Evolutionary conservation across 140 eudicot species (phyloP), one percentile per base, ranked within the genome.

Genomic region (Erigeron philadelphicus): DNA sequence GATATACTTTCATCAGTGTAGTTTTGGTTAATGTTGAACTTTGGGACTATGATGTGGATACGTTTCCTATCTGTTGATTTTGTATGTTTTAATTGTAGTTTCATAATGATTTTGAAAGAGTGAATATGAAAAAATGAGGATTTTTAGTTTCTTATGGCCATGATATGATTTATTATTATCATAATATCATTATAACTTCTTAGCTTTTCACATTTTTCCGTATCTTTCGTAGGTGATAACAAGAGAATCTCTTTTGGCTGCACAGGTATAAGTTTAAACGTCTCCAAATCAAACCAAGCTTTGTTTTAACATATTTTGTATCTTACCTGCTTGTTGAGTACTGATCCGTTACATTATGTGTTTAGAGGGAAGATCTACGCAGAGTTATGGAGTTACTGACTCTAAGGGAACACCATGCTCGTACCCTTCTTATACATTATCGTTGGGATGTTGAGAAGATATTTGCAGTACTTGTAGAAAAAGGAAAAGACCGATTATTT

Each of bases 361-460:
- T 81, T 19, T 75, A 86, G 93, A 78, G 84, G 77, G 93, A 86
- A 70, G 93, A 86, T 74, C 75, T 86, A 60, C 79, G 84, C 6
- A 77, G 79, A 58, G 85, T 86, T 61, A 79, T 64, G 76, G 93
- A 86, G 54, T 46, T 86, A 80, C 60, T 86, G 40, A 75, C 93
- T 42, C 61, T 86, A 61, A 78, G 84, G 72, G 88, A 83, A 64
- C 86, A 83, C 64, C 88, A 83, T 81, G 89, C 93, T 0, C 75
- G 93, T n/a, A 83, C 93, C 1, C 78, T 86, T 38, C 86, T 86
- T 19, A 86, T 86, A 57, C 84, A 86, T 64, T 81, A 83, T 65
- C 87, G 93, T 35, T 86, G 93, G 93, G 88, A 86, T 73, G 85
- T 72, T 11, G 93, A 86, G 64, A 86, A 69, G 76, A 64, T 83